Evolutionary conservation across 345 rosid species (phyloP).

Genomic region (Linum tenue): DNA sequence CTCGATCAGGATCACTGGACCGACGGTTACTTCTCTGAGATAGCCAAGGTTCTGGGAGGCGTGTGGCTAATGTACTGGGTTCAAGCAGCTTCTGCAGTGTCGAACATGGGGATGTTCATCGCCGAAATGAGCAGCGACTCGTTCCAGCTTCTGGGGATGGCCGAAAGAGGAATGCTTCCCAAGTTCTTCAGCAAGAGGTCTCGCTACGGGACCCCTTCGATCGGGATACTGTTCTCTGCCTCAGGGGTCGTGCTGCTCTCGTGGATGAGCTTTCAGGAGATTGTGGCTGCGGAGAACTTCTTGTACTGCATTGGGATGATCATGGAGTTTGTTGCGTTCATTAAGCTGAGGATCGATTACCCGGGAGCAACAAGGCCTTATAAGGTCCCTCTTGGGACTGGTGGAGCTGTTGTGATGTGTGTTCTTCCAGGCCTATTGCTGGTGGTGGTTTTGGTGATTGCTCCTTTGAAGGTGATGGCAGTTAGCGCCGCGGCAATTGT

Average conservation of each 20-base stretch:
- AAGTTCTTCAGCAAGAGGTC: constrained; percentile 1
- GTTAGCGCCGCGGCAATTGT: background rate
- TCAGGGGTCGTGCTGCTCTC: constrained; percentile 1
- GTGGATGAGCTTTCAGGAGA: constrained; percentile 8
- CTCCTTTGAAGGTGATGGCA: background rate
- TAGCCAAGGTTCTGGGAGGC: background rate
- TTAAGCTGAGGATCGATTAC: background rate
- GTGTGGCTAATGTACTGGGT: constrained; percentile 1
- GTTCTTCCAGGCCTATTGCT: background rate
- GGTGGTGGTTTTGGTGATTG: background rate
- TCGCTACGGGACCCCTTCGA: background rate
- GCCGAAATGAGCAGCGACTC: constrained; percentile 5
- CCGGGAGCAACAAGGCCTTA: background rate
- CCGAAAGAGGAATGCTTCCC: constrained; percentile 6
- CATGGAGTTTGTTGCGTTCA: background rate
- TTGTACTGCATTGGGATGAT: constrained; percentile 4
- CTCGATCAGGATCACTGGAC: constrained; percentile 1
- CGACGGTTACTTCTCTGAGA: constrained; percentile 4
- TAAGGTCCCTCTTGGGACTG: background rate
- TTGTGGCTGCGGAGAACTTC: constrained; percentile 3
- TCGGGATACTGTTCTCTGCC: background rate
- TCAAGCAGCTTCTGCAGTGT: constrained; percentile 1
- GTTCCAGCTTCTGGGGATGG: constrained; percentile 6
- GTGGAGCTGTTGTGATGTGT: background rate
- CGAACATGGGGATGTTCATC: constrained; percentile 7